These are phyloP conservation scores for Entomophthora muscae DNA, from an alignment of 371 early-diverging fungal genomes.

Conservation along the genomic window DNA sequence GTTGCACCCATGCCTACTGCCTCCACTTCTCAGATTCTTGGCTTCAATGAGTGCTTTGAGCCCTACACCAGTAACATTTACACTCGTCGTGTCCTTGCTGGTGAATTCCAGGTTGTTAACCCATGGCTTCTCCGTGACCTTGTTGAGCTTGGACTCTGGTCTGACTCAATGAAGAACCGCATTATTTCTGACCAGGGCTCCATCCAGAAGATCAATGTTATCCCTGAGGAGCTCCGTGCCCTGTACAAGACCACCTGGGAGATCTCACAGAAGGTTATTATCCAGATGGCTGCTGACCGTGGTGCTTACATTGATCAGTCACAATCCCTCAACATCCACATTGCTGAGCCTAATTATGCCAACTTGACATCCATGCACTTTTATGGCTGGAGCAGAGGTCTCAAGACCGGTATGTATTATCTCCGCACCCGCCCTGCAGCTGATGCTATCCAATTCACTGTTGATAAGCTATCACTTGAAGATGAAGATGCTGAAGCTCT, in stretches of 20 bases:
- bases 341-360: conserved; percentile 80
- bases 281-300: conserved; percentile 84
- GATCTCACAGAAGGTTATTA: conserved; percentile 74
- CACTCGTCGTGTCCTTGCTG: conserved; percentile 94
- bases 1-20: conserved; percentile 99
- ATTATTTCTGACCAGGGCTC: conserved; percentile 95
- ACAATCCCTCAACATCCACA: conserved; percentile 95
- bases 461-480: conserved; percentile 35
- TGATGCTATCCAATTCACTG: conserved; percentile 93
- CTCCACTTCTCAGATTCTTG: conserved; percentile 96
- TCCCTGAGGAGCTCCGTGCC: conserved; percentile 85
- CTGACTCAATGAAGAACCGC: conserved; percentile 88
- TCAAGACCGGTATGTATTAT: conserved; percentile 99
- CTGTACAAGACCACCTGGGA: conserved; percentile 99
- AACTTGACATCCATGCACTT: conserved; percentile 98
- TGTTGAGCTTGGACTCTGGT: conserved; percentile 87
- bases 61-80: conserved; percentile 98
- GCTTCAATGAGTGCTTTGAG: conserved; percentile 98
- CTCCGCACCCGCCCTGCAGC: conserved; percentile 93
- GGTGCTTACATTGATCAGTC: conserved; percentile 98
- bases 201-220: conserved; percentile 58
- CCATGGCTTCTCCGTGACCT: conserved; percentile 90
- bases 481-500: conserved; percentile 32
- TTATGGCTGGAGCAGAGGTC: conserved; percentile 96
- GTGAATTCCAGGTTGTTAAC: conserved; percentile 99